These are phyloP conservation scores for Eucalyptus victrix DNA, from an alignment of 345 rosid genomes.

Conservation along the genomic window DNA sequence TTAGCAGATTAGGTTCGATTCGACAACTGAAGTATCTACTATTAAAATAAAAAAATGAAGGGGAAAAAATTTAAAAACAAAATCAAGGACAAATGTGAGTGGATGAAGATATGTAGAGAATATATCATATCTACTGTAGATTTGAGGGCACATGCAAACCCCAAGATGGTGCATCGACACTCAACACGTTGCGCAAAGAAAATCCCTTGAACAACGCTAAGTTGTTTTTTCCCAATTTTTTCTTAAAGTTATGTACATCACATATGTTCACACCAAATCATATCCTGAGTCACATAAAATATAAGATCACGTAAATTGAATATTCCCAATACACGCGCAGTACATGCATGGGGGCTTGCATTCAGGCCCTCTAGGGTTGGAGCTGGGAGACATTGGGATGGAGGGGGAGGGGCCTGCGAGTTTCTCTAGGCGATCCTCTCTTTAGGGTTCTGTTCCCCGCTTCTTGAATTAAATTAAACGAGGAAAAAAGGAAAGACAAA, in stretches of 20 bases:
- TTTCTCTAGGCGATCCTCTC: neutral
- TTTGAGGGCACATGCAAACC: neutral
- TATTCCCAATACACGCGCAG: neutral
- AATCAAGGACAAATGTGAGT: neutral
- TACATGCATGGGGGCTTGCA: constrained; percentile 3
- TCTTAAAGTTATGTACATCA: neutral
- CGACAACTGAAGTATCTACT: neutral
- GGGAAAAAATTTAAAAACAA: neutral
- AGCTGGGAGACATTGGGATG: neutral
- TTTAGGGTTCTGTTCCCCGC: neutral
- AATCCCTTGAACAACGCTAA: neutral
- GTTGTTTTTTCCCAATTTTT: neutral
- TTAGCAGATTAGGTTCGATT: neutral
- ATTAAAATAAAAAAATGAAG: neutral
- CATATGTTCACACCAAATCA: constrained; percentile 1
- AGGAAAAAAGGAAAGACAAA: neutral
- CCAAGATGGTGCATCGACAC: neutral
- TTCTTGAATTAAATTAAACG: neutral
- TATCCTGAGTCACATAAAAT: constrained; percentile 6
- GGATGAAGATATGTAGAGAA: neutral
- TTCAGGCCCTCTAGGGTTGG: neutral
- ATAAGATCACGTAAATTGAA: neutral
- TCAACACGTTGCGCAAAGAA: neutral
- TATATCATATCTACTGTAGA: constrained; percentile 1
- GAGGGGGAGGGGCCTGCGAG: neutral